These are phyloP conservation scores for Pseudopyricularia javanii DNA, from an alignment of 2,329 filamentous ascomycete species.

Conservation along the genomic window DNA sequence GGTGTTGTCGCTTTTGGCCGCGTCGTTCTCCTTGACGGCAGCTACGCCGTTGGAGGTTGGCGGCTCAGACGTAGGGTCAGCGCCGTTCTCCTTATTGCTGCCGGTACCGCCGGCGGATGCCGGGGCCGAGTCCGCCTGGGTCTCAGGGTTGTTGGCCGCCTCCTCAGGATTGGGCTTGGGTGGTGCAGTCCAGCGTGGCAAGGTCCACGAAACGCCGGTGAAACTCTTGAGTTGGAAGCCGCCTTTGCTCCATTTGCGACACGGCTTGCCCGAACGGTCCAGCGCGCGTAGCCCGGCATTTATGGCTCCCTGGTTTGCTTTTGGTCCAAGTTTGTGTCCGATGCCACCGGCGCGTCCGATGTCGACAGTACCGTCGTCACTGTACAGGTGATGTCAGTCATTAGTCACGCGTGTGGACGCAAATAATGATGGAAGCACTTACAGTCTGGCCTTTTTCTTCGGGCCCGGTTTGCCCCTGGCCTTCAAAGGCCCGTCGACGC, in stretches of 20 bases:
- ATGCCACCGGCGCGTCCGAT: constrained; percentile 27
- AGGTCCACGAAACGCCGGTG: constrained; percentile 72
- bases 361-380: constrained; percentile 50
- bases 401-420: background rate
- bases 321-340: constrained; percentile 79
- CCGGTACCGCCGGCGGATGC: constrained; percentile 25
- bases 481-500: constrained; percentile 53
- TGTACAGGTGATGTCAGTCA: constrained; percentile 13
- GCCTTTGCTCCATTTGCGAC: constrained; percentile 80
- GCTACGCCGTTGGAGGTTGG: background rate
- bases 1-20: constrained; percentile 29
- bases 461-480: constrained; percentile 79
- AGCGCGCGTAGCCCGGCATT: constrained; percentile 91
- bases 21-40: constrained; percentile 40
- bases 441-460: constrained; percentile 94
- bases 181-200: constrained; percentile 72
- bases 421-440: constrained; percentile 33
- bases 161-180: constrained; percentile 36
- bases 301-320: constrained; percentile 94
- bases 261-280: constrained; percentile 83
- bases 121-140: constrained; percentile 30
- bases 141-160: constrained; percentile 12
- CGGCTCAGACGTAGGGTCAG: background rate
- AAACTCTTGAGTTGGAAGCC: constrained; percentile 82
- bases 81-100: constrained; percentile 47